phyloP scores from a whole-genome alignment of 371 early-diverging fungal species.

The Mortierella sp. region DNA sequence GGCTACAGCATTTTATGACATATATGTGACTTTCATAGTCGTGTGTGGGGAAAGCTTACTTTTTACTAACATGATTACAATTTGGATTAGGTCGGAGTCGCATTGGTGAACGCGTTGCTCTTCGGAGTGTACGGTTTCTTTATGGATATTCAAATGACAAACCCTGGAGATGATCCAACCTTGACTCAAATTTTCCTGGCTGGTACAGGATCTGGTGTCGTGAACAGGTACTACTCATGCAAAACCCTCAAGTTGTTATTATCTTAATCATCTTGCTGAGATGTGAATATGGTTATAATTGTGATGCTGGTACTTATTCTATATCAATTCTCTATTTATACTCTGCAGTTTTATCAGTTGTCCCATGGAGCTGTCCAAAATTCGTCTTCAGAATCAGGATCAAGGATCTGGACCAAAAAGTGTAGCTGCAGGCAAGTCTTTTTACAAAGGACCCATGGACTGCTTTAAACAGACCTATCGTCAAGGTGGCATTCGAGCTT shows the following conservation, averaged over 20 bases:
- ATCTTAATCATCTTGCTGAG: background rate
- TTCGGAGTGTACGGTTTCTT: constrained; percentile 76
- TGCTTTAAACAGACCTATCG: constrained; percentile 69
- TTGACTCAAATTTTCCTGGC: constrained; percentile 68
- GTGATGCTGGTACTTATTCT: background rate
- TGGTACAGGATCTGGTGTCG: constrained; percentile 73
- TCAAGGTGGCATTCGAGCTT: constrained; percentile 72
- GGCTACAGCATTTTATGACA: background rate
- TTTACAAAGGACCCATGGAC: constrained; percentile 69
- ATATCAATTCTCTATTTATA: background rate
- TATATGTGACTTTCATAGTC: background rate
- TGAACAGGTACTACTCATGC: constrained; percentile 63
- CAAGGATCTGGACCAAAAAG: constrained; percentile 23
- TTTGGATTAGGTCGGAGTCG: constrained; percentile 69
- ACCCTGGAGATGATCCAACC: constrained; percentile 46
- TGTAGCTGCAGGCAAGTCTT: constrained; percentile 14
- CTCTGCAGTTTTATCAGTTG: constrained; percentile 65
- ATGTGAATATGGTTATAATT: background rate
- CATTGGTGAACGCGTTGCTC: constrained; percentile 72
- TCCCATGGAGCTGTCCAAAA: constrained; percentile 78
- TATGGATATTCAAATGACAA: constrained; percentile 63
- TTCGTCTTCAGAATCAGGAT: constrained; percentile 70
- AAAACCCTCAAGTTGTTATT: background rate
- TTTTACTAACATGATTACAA: background rate
- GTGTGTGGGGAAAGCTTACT: background rate